These are phyloP conservation scores for Neophaeococcomyces mojaviensis DNA, from an alignment of 2,329 filamentous ascomycete species.

Conservation along the genomic window DNA sequence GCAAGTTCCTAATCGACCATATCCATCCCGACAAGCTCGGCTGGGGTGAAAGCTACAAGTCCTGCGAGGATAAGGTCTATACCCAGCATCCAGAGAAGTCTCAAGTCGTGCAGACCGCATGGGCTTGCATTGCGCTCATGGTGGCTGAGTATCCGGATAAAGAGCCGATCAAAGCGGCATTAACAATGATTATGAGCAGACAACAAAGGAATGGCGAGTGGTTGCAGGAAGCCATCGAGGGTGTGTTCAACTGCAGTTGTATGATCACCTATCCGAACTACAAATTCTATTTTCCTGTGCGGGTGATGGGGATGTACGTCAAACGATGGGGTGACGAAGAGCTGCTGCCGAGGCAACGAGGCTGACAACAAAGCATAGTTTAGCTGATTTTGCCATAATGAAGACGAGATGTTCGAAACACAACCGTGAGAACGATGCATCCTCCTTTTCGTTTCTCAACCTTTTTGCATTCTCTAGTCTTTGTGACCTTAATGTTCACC, in stretches of 20 bases:
- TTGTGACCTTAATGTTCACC: too few relatives aligned
- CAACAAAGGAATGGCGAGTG: slow-evolving; percentile 89
- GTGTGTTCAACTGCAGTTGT: slow-evolving; percentile 96
- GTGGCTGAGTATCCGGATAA: slow-evolving; percentile 73
- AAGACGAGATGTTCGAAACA: too few relatives aligned
- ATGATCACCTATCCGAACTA: slow-evolving; percentile 99
- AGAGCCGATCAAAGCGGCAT: slow-evolving; percentile 62
- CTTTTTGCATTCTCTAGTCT: too few relatives aligned
- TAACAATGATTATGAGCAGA: slow-evolving; percentile 73
- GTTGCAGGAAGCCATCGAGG: slow-evolving; percentile 91
- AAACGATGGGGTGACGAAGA: slow-evolving; percentile 60
- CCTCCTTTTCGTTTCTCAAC: too few relatives aligned
- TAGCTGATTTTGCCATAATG: too few relatives aligned
- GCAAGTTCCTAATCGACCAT: slow-evolving; percentile 75
- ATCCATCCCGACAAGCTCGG: slow-evolving; percentile 77
- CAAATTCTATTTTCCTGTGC: slow-evolving; percentile 92
- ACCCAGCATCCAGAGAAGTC: slow-evolving; percentile 65
- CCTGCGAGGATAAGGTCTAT: slow-evolving; percentile 70
- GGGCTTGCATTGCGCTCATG: slow-evolving; percentile 76
- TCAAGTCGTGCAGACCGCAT: slow-evolving; percentile 91
- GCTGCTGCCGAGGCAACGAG: slow-evolving; percentile 29
- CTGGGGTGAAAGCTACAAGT: slow-evolving; percentile 91
- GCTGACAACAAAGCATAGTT: background rate
- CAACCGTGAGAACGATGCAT: too few relatives aligned
- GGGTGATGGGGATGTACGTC: slow-evolving; percentile 85